Base-by-base conservation (phyloP, 2,329 filamentous ascomycete genomes). In the Neonectria faginata region DNA sequence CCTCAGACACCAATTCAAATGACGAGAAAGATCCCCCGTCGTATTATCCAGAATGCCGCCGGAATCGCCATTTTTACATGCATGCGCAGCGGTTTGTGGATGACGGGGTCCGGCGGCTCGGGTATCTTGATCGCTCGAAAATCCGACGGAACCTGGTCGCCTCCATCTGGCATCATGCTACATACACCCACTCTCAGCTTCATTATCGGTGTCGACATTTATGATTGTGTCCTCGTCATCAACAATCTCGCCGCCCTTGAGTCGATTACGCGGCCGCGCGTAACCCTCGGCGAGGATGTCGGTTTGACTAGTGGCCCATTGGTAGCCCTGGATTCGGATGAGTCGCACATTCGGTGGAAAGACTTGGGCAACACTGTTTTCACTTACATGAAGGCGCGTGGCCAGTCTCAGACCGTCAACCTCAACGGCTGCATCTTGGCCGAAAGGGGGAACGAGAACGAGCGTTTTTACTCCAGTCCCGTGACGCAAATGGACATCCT, bases 51-150 rank as follows among this genome's bases (percentile, higher is more conserved):
- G 75, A 92, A 96, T 80, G 94, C 94, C 29, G 93, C 95, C 70
- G 95, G 93, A 11, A 86, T 98, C 62, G 94, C 93, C 59, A 92
- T 98, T 70, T 97, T 97, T 81, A 97, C 94, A 1, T 97, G 93
- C 31, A 97, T 97, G 93, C 90, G 95, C 64, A 95, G 93, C 14
- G 95, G 95, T 12, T 82, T 97, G 33, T 97, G 94, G 92, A 86
- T 97, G 71, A 95, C 92, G 50, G 95, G 95, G 50, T 94, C 94
- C 16, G 94, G 94, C 29, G 95, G 95, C 42, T 95, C 93, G 62
- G 95, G 95, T 55, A 87, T 98, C 42, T 84, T 98, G 42, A 89
- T 97, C 64, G 94, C 91, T 18, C 88, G 93, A 70, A 92, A 92
- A 74, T 90, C 91, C 25, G 94, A 97, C 70, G 94, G 94, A 7